Conservation (phyloP, 768 basidiomycete species). For the Trametes coccinea region DNA sequence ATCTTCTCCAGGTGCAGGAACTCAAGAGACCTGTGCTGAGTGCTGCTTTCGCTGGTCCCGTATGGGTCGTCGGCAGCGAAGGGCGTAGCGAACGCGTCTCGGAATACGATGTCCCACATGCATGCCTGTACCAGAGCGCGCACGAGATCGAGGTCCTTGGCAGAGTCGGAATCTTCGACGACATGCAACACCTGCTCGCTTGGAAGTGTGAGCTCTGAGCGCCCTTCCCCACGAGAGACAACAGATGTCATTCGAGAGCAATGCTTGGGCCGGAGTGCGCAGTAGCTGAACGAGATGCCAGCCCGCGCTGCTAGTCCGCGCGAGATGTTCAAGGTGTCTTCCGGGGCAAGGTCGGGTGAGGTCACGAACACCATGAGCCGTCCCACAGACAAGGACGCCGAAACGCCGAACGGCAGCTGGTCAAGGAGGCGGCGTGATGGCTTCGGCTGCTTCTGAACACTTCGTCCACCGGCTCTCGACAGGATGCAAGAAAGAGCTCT, state of each 20-base stretch:
- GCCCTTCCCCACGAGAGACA: slow-evolving; percentile 41
- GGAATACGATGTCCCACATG: slow-evolving; percentile 51
- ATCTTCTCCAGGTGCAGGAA: slow-evolving; percentile 45
- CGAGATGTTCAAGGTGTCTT: slow-evolving; percentile 61
- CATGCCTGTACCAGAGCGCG: slow-evolving; percentile 46
- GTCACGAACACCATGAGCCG: slow-evolving; percentile 69
- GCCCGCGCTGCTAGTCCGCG: slow-evolving; percentile 67
- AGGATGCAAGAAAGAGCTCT: slow-evolving; percentile 54
- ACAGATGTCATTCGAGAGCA: slow-evolving; percentile 30
- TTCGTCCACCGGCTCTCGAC: not conserved
- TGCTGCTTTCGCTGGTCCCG: slow-evolving; percentile 28
- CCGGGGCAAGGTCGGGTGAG: slow-evolving; percentile 78
- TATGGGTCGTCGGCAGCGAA: slow-evolving; percentile 69
- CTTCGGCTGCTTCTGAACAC: not conserved
- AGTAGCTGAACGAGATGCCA: slow-evolving; percentile 55
- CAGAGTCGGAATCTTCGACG: slow-evolving; percentile 40
- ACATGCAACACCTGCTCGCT: slow-evolving; percentile 51
- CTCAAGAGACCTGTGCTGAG: slow-evolving; percentile 39
- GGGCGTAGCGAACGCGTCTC: slow-evolving; percentile 63
- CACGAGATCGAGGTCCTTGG: slow-evolving; percentile 28
- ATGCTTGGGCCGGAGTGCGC: slow-evolving; percentile 42
- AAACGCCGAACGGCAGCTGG: slow-evolving; percentile 55
- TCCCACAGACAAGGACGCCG: slow-evolving; percentile 56
- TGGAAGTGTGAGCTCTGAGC: slow-evolving; percentile 57
- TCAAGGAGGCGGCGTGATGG: slow-evolving; percentile 34